Base-by-base conservation (phyloP, 495 filamentous ascomycete species). In the Terfezia claveryi region DNA sequence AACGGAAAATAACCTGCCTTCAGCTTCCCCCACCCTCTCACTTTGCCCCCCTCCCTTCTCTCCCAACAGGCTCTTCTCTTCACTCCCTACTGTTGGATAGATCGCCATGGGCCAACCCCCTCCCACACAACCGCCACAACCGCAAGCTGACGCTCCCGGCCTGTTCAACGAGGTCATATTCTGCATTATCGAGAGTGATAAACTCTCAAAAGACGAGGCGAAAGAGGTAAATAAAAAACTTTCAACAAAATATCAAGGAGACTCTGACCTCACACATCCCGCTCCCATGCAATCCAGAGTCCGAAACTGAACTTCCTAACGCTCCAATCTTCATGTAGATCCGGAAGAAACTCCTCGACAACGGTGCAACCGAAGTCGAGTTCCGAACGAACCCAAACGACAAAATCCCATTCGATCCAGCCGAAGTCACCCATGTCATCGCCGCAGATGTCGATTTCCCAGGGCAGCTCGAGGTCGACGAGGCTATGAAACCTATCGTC, bases 371-470 rank as follows among this genome's bases (percentile, higher is more conserved):
- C 49, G 70, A 74, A 66, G 69, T 73, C 56, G 46, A 59, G 56
- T 44, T 53, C 1, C 51, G 55, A 8, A 41, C 44, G 32, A 56
- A 51, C 17, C 53, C 55, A 54, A 55, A 54, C 53, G 55, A 54
- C 38, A 58, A 51, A 36, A 56, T 58, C 38, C 55, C 55, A 14
- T 72, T 80, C 8, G 71, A 74, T n/a, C 63, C 84, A 4, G 61
- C 68, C 38, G 64, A 77, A 52, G 74, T 81, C 54, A 93, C 82
- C 11, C 87, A 95, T 64, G 81, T 99, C 59, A 76, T 99, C 58
- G 80, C 87, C 46, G 74, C 74, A 50, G 86, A 83, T 4, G 80
- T 84, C 61, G 86, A 96, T 67, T 99, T 99, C 60, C 81, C 83
- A 8, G 76, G 84, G 52, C 96, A 91, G 61, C 67, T 75, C 41